Evolutionary conservation across 192 early-diverging fungal species (phyloP), one percentile per base, ranked within the genome.

Genomic region (Umbelopsis ramanniana): DNA sequence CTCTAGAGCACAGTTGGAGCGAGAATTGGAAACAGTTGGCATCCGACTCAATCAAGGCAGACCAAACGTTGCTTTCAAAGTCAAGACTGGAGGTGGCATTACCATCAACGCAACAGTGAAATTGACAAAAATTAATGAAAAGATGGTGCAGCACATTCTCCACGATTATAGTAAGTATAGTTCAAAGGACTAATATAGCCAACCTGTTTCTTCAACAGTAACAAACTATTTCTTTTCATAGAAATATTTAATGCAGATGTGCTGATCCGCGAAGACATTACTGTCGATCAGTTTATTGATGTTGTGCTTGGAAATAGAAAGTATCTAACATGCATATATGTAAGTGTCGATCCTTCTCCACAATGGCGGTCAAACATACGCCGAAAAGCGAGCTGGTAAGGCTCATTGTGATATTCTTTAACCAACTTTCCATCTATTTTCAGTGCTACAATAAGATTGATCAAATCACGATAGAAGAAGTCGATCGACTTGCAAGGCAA

Each of bases 261-360:
- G 7, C 84, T 99, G 73, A 90, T 99, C 68, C 93, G 98, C 66
- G 97, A 99, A 82, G 98, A 98, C 77, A 90, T 94, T 67, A 95
- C 90, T 21, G 92, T 98, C 6, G 98, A 99, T 75, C 90, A 98
- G 75, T 98, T 99, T 79, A 95, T 99, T 75, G 98, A 99, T 81
- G 94, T 98, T n/a, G 91, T 99, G 6, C 88, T 99, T 17, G 97
- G 97, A 24, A 98, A 98, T 86, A 89, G 97, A 67, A 96, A 95
- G 77, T 97, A 99, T 75, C 88, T 99, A 38, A 87, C 89, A n/a
- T 97, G 95, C 72, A 84, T 99, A 29, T 99, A 98, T 81, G 92
- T 88, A 82, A 85, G 83, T 79, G 2, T 24, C 22, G 4, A n/a
- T 17, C 38, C 17, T 50, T 70, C 2, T 22, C 24, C 48, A 17